Base-by-base conservation (phyloP, 768 basidiomycete species). In the Termitomyces bulborhizus region DNA sequence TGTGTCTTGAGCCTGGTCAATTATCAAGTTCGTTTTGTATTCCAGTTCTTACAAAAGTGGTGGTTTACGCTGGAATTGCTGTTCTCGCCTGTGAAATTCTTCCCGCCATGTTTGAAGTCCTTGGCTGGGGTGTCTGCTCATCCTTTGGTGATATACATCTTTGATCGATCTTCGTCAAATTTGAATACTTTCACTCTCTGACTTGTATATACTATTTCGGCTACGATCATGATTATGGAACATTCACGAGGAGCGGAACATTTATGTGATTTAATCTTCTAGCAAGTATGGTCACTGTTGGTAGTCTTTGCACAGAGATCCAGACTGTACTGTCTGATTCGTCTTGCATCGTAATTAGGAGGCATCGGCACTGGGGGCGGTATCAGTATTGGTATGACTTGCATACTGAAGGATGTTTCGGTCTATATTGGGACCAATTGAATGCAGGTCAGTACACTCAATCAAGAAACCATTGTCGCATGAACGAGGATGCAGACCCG, bases 1-100 rank as follows among this genome's bases (percentile, higher is more conserved):
- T 40, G 3, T 27, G 21, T 37, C 43, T 21, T 54, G n/a, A 21
- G 18, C 21, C 9, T 18, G 48, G 26, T 6, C 15, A 26, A 40
- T 12, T 6, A 7, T 7, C 18, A 16, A 50, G 3, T 27, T 29
- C 12, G 26, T 27, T 9, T n/a, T 39, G 3, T 1, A 26, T 9
- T 27, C n/a, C 46, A 93, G 92, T 94, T 7, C 69, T 94, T 58
- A 94, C 93, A 27, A 95, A 94, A 73, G 84, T 94, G 12, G 83
- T 92, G 43, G 93, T 95, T 4, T 96, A 98, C 66, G 78, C 81
- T 49, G 94, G 95, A 0, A 96, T 98, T 57, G 92, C 81, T 0
- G 68, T 88, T 12, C 65, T 94, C 11, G 81, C 85, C 2, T 69
- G 73, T 13, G 83, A 87, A 60, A 68, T 74, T 0, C 72, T 86